These are phyloP conservation scores for Penicillium frequentans DNA, from an alignment of 2,329 filamentous ascomycete species.

Conservation along the genomic window DNA sequence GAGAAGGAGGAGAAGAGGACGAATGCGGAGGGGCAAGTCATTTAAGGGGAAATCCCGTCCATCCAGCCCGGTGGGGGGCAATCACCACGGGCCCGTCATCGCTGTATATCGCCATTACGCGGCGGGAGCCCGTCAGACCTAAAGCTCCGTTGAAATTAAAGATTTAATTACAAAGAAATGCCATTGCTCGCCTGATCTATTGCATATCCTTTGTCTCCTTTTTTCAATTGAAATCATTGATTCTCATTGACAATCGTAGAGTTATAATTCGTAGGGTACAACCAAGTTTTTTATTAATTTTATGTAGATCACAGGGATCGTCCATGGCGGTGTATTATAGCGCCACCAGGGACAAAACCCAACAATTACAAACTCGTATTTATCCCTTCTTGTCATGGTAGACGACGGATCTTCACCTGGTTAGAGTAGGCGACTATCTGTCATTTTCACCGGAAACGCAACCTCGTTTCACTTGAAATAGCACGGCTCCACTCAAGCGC, in stretches of 20 bases:
- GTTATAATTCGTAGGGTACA: neutral
- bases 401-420: neutral
- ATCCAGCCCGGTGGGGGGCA: neutral
- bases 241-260: neutral
- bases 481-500: neutral
- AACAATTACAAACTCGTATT: neutral
- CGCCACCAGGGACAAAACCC: neutral
- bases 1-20: conserved; percentile 2
- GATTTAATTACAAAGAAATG: neutral
- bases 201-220: neutral
- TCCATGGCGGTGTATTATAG: neutral
- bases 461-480: neutral
- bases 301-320: conserved; percentile 1
- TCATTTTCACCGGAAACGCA: neutral
- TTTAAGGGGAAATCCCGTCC: conserved; percentile 2
- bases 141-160: too few species aligned
- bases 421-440: neutral
- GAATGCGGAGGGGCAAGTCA: neutral
- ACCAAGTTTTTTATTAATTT: neutral
- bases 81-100: neutral
- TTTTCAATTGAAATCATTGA: neutral
- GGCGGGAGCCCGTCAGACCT: neutral
- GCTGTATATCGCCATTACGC: neutral
- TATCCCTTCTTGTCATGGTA: neutral
- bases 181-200: neutral